phyloP scores from a whole-genome alignment of 2,329 filamentous ascomycete genomes.

The Stenocarpella maydis region DNA sequence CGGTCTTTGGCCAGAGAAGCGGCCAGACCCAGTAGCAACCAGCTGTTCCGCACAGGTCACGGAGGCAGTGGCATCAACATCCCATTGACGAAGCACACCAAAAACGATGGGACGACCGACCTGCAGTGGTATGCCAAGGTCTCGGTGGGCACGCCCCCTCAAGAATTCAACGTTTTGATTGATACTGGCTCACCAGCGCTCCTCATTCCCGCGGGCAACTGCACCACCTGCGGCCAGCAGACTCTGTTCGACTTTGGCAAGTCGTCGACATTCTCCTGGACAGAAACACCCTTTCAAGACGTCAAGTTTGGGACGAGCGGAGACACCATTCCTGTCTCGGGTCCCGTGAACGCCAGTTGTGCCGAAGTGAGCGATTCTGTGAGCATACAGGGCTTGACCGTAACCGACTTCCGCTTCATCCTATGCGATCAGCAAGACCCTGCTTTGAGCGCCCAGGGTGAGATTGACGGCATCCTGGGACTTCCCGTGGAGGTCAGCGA shows the following conservation, averaged over 20 bases:
- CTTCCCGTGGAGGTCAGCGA: slow-evolving; percentile 31
- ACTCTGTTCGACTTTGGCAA: slow-evolving; percentile 23
- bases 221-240: slow-evolving; percentile 30
- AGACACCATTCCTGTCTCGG: slow-evolving; percentile 30
- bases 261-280: slow-evolving; percentile 31
- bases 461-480: slow-evolving; percentile 34
- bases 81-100: slow-evolving; percentile 31
- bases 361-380: slow-evolving; percentile 24
- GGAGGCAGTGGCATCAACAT: neutral
- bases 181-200: slow-evolving; percentile 31
- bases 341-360: slow-evolving; percentile 8
- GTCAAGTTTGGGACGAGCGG: slow-evolving; percentile 27
- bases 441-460: slow-evolving; percentile 15
- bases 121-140: slow-evolving; percentile 33
- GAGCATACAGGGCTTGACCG: slow-evolving; percentile 20
- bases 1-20: neutral
- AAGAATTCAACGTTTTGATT: slow-evolving; percentile 31
- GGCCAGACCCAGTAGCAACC: neutral
- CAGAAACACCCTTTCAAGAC: neutral
- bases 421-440: slow-evolving; percentile 29
- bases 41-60: neutral
- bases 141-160: slow-evolving; percentile 29
- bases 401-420: slow-evolving; percentile 11
- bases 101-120: slow-evolving; percentile 28
- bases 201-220: slow-evolving; percentile 27